Conservation (phyloP, 352 stramenopile genomes). For the Pythium rishiriense region DNA sequence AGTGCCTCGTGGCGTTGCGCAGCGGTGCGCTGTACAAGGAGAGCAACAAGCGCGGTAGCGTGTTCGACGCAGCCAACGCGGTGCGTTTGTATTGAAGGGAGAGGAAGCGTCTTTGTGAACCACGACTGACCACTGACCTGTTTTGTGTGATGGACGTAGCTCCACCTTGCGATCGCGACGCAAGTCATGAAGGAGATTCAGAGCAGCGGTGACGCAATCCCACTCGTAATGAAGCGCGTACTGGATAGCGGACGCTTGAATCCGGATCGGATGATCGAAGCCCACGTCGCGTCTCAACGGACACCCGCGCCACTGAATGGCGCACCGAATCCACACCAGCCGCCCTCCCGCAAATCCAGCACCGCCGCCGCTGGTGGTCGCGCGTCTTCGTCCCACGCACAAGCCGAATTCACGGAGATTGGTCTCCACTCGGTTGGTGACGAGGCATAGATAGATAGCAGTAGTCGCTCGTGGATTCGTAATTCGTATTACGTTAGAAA, state of each 20-base stretch:
- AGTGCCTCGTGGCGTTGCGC: conserved; percentile 67
- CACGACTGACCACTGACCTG: neutral
- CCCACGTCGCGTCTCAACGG: conserved; percentile 2
- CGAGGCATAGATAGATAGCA: conserved; percentile 8
- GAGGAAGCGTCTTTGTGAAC: neutral
- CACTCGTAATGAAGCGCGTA: conserved; percentile 58
- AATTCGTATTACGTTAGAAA: conserved; percentile 58
- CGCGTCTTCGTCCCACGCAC: conserved; percentile 29
- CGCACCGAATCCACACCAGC: neutral
- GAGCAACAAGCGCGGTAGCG: conserved; percentile 54
- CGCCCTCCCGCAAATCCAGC: conserved; percentile 1
- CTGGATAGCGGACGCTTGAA: conserved; percentile 43
- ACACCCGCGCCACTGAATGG: too few species aligned
- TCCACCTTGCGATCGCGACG: conserved; percentile 44
- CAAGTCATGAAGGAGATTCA: conserved; percentile 49
- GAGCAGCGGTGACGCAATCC: conserved; percentile 45
- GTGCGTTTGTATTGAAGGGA: conserved; percentile 26
- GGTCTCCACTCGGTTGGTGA: conserved; percentile 47
- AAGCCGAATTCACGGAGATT: conserved; percentile 61
- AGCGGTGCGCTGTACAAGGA: conserved; percentile 48
- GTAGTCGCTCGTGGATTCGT: neutral
- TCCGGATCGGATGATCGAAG: conserved; percentile 42
- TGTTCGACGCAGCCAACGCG: conserved; percentile 55
- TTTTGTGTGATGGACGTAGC: conserved; percentile 22
- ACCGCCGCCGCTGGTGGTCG: neutral